phyloP scores from a whole-genome alignment of 2,329 filamentous ascomycete species.

The Colletotrichum abscissum region DNA sequence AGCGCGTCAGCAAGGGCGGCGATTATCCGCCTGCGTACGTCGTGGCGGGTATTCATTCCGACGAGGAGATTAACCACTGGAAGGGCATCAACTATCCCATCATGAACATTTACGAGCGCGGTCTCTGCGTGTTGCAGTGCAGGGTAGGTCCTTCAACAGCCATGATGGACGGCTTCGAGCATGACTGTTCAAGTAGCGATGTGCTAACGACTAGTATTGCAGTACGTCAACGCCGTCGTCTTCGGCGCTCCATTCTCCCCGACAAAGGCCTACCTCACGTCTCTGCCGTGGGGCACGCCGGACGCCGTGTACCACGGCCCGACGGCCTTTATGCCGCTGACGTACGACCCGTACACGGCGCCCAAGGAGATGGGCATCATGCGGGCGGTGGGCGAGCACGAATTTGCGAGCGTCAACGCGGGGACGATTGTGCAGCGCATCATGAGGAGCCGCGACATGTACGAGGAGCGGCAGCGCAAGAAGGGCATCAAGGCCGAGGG shows the following conservation, averaged over 20 bases:
- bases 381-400: conserved; percentile 79
- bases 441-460: conserved; percentile 84
- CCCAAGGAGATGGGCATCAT: conserved; percentile 89
- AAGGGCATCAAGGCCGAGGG: conserved; percentile 88
- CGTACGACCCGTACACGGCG: conserved; percentile 83
- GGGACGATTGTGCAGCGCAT: conserved; percentile 93
- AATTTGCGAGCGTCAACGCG: conserved; percentile 89
- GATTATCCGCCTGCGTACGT: conserved; percentile 88
- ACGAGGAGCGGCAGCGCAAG: conserved; percentile 89
- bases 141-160: conserved; percentile 61
- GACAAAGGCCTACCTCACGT: conserved; percentile 79
- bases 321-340: conserved; percentile 86
- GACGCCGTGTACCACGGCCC: conserved; percentile 95
- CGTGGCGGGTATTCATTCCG: conserved; percentile 94
- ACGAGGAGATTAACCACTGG: conserved; percentile 94
- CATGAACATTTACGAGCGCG: conserved; percentile 98
- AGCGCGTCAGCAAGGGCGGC: conserved; percentile 72
- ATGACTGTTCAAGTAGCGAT: too few relatives aligned
- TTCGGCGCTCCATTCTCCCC: conserved; percentile 93
- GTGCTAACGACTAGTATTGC: not conserved
- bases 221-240: conserved; percentile 89
- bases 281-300: conserved; percentile 79
- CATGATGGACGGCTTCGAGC: too few relatives aligned
- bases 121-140: conserved; percentile 95
- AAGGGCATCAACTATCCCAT: conserved; percentile 99